phyloP scores from a whole-genome alignment of 306 rosid genomes.

The Abrus pulchellus region DNA sequence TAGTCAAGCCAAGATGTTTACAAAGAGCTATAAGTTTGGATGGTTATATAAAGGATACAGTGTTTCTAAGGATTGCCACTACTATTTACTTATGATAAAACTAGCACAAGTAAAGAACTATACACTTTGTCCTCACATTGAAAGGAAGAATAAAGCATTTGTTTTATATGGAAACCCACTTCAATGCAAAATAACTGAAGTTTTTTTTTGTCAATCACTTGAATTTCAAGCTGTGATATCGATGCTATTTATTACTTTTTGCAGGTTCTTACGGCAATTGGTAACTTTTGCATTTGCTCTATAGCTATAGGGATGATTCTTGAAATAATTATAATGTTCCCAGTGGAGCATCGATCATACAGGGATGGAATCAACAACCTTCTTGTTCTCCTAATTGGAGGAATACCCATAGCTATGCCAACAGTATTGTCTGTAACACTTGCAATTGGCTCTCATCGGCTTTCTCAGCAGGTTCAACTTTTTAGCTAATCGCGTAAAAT shows the following conservation, averaged over 20 bases:
- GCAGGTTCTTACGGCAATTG: slow-evolving; percentile 88
- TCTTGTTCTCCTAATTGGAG: slow-evolving; percentile 94
- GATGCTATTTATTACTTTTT: slow-evolving; percentile 38
- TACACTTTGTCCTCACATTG: slow-evolving; percentile 1
- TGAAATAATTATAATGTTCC: slow-evolving; percentile 89
- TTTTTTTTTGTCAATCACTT: not conserved
- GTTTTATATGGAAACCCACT: slow-evolving; percentile 11
- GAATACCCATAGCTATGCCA: slow-evolving; percentile 97
- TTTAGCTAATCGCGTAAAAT: not conserved
- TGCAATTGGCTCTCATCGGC: slow-evolving; percentile 91
- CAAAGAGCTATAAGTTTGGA: not conserved
- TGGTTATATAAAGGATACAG: slow-evolving; percentile 11
- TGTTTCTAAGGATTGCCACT: not conserved
- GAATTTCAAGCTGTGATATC: slow-evolving; percentile 11
- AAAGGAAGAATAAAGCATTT: slow-evolving; percentile 22
- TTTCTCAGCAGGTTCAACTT: slow-evolving; percentile 82
- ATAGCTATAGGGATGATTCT: slow-evolving; percentile 89
- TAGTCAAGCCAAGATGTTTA: slow-evolving; percentile 10
- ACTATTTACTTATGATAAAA: slow-evolving; percentile 21
- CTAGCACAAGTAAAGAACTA: slow-evolving; percentile 27
- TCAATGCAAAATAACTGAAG: slow-evolving; percentile 1
- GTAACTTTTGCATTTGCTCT: slow-evolving; percentile 93
- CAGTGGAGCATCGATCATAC: slow-evolving; percentile 79
- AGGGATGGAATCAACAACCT: slow-evolving; percentile 93
- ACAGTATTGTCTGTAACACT: slow-evolving; percentile 93